Percentiles rank a stretch among this genome's conserved stretches.
These are phyloP conservation scores for Trichomonas tenax DNA, from an alignment of 208 protist genomes.

Conservation along the genomic window DNA sequence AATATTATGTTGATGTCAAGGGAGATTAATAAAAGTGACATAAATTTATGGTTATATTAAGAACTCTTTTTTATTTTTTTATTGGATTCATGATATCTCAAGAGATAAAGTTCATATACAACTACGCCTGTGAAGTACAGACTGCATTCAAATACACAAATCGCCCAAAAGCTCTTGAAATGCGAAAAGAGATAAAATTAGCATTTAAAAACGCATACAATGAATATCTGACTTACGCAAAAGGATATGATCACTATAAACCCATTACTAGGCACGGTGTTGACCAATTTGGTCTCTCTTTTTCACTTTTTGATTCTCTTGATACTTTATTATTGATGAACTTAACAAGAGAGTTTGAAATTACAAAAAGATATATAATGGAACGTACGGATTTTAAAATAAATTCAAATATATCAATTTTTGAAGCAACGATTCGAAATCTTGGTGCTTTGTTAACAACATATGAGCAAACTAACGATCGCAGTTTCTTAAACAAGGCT, in stretches of 20 bases:
- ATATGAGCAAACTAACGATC: conserved; percentile 48
- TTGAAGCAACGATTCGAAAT: conserved; percentile 55
- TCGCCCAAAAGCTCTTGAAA: too few relatives aligned
- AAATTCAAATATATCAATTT: conserved; percentile 36
- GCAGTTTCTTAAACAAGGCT: conserved; percentile 22
- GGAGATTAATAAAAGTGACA: too few relatives aligned
- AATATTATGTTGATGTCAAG: too few relatives aligned
- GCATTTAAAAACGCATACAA: not conserved
- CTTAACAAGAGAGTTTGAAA: not conserved
- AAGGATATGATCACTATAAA: not conserved
- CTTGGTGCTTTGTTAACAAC: conserved; percentile 52
- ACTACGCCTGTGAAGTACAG: too few relatives aligned
- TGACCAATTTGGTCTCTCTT: not conserved
- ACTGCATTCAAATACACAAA: too few relatives aligned
- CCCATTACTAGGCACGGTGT: not conserved
- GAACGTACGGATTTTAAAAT: not conserved
- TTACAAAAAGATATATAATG: not conserved
- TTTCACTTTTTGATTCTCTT: not conserved
- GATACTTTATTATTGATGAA: not conserved
- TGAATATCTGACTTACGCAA: not conserved
- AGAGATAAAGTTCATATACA: too few relatives aligned
- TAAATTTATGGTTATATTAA: too few relatives aligned
- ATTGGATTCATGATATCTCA: too few relatives aligned
- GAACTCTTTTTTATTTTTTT: too few relatives aligned
- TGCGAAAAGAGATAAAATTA: not conserved